Base-by-base conservation (phyloP, 148 eudicot genomes). In the Fagopyrum homotropicum region DNA sequence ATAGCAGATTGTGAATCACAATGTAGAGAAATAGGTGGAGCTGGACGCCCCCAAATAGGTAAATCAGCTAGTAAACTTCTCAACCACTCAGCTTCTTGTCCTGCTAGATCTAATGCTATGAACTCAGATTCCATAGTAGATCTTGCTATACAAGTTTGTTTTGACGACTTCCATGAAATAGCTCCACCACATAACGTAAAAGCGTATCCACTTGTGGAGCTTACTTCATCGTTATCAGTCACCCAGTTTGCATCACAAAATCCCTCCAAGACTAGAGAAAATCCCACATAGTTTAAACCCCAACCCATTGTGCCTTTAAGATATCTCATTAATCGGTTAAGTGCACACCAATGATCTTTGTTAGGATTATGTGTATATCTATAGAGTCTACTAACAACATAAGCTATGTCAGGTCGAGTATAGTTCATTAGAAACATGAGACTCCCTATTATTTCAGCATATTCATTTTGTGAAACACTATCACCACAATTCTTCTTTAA, bases 1-100 rank as follows among this genome's bases (percentile, higher is more conserved):
- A 69, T 76, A 5, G 35, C n/a, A 4, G 73, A 45, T 17, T 76
- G 43, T 30, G 22, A 48, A 29, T 76, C 78, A 76, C 63, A 76
- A 19, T 66, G 49, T 0, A 76, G 19, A 2, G 50, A 76, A 45
- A 68, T 47, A 26, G 40, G 46, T 5, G 47, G 51, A 12, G 54
- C 2, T 46, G 73, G 74, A 2, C 54, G 2, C 15, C 10, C 54
- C 54, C 54, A 50, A 9, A 50, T 2, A 45, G 35, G 35, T 72
- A 47, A 50, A 50, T 72, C 74, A 15, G 7, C 26, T 1, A 72
- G 48, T n/a, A 47, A 47, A 16, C 51, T 61, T 19, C 45, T 70
- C n/a, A 55, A 45, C 14, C 12, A 77, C 17, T 71, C 70, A 2
- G 45, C 47, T 15, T 72, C 26, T 22, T 55, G 4, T 9, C 68